Evolutionary conservation across 768 basidiomycete genomes (phyloP), one percentile per base, ranked within the genome.

Genomic region (Floccularia luteovirens): DNA sequence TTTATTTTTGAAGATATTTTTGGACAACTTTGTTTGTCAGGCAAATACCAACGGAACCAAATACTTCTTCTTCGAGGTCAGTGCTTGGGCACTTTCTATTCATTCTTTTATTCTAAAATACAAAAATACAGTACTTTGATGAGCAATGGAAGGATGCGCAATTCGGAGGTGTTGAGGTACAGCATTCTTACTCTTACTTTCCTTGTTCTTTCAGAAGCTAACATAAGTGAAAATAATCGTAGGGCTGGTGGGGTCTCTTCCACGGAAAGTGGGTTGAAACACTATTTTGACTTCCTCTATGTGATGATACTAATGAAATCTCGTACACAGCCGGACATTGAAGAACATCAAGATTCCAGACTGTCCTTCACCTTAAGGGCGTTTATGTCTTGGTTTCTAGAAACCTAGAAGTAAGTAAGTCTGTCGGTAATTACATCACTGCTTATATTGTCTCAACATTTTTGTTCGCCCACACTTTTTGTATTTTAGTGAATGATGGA

Each of bases 11-110:
- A 40, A 97, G 75, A 75, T 56, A 13, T 99, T 89, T 72, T 54
- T 99, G 43, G 69, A 98, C 55, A 78, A 74, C 0, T 99, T 90
- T 48, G 79, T 92, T 5, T 99, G 94, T 53, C 72, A 78, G 54
- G 86, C 93, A 0, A 96, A 91, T 56, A 45, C 57, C 13, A 91
- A 91, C 45, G 74, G 75, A 10, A 91, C 87, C 1, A 67, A 75
- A 12, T 94, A 94, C 63, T 96, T 91, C 74, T 93, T 76, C 67
- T 90, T 90, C 44, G 86, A 86, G 69, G 75, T 76, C 34, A 11
- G 69, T 38, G 13, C 39, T 20, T 24, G 33, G 22, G 32, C 40
- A 30, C 42, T 8, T 17, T 44, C 5, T 32, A 6, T 8, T 30
- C n/a, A 16, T 27, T 7, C 10, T 4, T 25, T 5, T 5, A 8